These are phyloP conservation scores for Euphorbia lathyris DNA, from an alignment of 345 rosid species.

Conservation along the genomic window DNA sequence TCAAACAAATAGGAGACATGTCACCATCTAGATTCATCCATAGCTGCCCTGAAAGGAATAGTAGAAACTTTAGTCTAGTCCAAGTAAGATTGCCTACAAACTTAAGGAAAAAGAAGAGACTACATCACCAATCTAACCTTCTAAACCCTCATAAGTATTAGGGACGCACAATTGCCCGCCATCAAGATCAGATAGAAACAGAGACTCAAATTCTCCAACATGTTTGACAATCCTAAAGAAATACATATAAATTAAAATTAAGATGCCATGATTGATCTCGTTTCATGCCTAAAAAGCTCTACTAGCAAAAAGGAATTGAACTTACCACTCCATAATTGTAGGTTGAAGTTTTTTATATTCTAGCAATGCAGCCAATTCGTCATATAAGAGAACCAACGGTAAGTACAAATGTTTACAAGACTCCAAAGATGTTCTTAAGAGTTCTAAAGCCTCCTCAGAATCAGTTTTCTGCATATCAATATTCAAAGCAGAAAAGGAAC, in stretches of 20 bases:
- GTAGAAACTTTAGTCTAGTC: slow-evolving; percentile 15
- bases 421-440: slow-evolving; percentile 59
- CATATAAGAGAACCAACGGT: slow-evolving; percentile 60
- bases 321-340: slow-evolving; percentile 69
- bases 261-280: slow-evolving; percentile 8
- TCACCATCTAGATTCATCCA: slow-evolving; percentile 95
- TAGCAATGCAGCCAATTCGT: slow-evolving; percentile 59
- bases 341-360: slow-evolving; percentile 56
- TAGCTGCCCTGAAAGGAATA: slow-evolving; percentile 57
- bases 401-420: slow-evolving; percentile 62
- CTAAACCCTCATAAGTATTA: slow-evolving; percentile 49
- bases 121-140: slow-evolving; percentile 42
- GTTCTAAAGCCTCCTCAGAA: slow-evolving; percentile 71
- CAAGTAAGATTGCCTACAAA: slow-evolving; percentile 5
- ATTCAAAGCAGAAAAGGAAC: slow-evolving; percentile 14
- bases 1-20: slow-evolving; percentile 79
- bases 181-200: slow-evolving; percentile 66
- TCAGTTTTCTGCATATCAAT: slow-evolving; percentile 48
- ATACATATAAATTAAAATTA: slow-evolving; percentile 16
- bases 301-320: slow-evolving; percentile 15
- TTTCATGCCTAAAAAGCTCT: slow-evolving; percentile 16
- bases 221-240: slow-evolving; percentile 64
- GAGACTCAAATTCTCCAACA: slow-evolving; percentile 74
- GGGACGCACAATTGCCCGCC: slow-evolving; percentile 46
- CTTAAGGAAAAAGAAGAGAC: slow-evolving; percentile 13